Conservation (phyloP, 164 flowering plant species). For the Tetrastigma voinierianum region DNA sequence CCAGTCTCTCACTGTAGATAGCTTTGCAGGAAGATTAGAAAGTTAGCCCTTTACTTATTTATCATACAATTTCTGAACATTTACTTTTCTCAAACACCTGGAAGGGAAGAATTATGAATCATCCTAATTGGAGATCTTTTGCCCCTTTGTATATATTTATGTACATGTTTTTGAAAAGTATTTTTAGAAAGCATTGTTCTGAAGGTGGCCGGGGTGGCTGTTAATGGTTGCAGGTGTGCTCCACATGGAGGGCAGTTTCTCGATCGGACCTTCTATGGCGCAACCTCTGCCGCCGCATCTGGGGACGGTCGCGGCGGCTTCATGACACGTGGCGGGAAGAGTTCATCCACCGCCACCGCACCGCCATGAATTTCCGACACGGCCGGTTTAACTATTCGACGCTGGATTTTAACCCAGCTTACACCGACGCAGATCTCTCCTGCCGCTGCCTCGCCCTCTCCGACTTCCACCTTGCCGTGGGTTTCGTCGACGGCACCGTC, state of each 20-base stretch:
- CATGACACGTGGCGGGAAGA: conserved; percentile 73
- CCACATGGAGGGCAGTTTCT: conserved; percentile 82
- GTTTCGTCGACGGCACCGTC: conserved; percentile 76
- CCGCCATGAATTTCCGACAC: conserved; percentile 53
- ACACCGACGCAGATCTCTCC: conserved; percentile 27
- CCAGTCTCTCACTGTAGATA: too few species aligned
- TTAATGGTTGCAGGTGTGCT: conserved; percentile 59
- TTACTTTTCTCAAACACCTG: too few species aligned
- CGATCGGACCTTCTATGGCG: conserved; percentile 74
- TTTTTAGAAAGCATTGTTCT: background rate
- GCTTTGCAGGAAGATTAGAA: too few species aligned
- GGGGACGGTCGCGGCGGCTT: conserved; percentile 45
- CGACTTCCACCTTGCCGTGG: conserved; percentile 63
- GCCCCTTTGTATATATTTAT: too few species aligned
- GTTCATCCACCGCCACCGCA: conserved; percentile 56
- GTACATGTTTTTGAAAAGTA: too few species aligned
- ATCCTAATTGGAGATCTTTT: too few species aligned
- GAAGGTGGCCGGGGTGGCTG: background rate
- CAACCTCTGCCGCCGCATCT: conserved; percentile 50
- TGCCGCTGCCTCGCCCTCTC: conserved; percentile 80
- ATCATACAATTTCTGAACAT: too few species aligned
- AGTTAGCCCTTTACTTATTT: too few species aligned
- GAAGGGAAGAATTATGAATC: too few species aligned
- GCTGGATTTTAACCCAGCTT: conserved; percentile 41
- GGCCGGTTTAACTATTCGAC: conserved; percentile 29